Conservation (phyloP, 148 eudicot species). For the Pharnaceum exiguum region DNA sequence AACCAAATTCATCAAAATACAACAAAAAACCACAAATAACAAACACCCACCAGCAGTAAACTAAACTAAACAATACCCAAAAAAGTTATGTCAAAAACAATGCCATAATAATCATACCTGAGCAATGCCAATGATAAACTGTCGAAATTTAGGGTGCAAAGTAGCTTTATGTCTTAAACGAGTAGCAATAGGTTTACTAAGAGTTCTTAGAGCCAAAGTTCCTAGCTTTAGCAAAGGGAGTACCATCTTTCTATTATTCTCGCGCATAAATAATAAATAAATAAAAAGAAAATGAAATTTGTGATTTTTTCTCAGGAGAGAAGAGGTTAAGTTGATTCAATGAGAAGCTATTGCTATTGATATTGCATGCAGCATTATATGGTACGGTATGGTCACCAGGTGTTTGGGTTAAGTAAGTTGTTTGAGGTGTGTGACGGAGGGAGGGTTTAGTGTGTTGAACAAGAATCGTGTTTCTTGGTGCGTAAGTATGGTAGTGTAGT, state of each 20-base stretch:
- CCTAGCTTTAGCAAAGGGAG: conserved; percentile 61
- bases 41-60: neutral
- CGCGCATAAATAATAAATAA: too few relatives aligned
- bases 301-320: too few relatives aligned
- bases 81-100: neutral
- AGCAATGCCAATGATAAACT: conserved; percentile 49
- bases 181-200: conserved; percentile 59
- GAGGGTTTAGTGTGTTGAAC: too few relatives aligned
- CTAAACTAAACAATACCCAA: neutral
- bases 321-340: too few relatives aligned
- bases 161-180: conserved; percentile 60
- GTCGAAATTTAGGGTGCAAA: conserved; percentile 51
- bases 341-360: too few relatives aligned
- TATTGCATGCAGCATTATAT: too few relatives aligned
- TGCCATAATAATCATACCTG: conserved; percentile 35
- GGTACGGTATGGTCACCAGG: too few relatives aligned
- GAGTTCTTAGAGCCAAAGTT: conserved; percentile 46
- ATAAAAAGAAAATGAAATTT: too few relatives aligned
- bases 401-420: too few relatives aligned
- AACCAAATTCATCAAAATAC: neutral
- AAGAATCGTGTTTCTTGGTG: too few relatives aligned
- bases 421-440: too few relatives aligned
- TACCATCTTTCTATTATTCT: conserved; percentile 36
- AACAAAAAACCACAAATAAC: neutral
- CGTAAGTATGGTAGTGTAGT: too few relatives aligned